Evolutionary conservation across 768 basidiomycete species (phyloP), one percentile per base, ranked within the genome.

Genomic region (Rickenella mellea): DNA sequence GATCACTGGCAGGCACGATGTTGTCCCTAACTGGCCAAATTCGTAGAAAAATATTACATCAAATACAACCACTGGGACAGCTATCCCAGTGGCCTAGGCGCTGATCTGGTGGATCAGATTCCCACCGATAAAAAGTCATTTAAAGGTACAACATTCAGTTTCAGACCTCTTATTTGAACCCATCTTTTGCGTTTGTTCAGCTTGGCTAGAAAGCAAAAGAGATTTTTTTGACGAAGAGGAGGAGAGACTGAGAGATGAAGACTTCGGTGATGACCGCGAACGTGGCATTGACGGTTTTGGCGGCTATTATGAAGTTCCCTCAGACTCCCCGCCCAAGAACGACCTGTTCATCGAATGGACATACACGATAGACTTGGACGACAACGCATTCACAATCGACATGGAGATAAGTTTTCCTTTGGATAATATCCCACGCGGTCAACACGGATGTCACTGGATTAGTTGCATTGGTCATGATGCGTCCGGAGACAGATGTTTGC

Each of bases 301-400:
- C 24, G 11, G 28, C 12, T n/a, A n/a, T n/a, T n/a, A 19, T 32
- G 0, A 32, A 38, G 30, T 12, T 12, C 10, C 43, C 52, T 27
- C 21, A 4, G 10, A 33, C 12, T 25, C 32, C 15, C 45, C 31
- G 14, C 53, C 53, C 1, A 2, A 10, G 3, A 51, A 56, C 30
- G 52, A 55, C 31, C 14, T 51, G 5, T 40, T 48, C 39, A 57
- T 56, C 33, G 54, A 61, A 33, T 61, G 56, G 54, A 39, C 52
- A 11, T 62, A 61, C 32, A 48, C 48, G 33, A 51, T 62, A 26
- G 56, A 62, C 30, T 40, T 60, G 20, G 59, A 62, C 44, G 45
- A 55, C 25, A 47, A 50, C 19, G 51, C 54, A 11, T 62, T 61
- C 33, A 45, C 51, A 27, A 44, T 52, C 25, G 17, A 58, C 40